Base-by-base conservation (phyloP, 2,329 filamentous ascomycete genomes). In the Pleurostoma richardsiae region DNA sequence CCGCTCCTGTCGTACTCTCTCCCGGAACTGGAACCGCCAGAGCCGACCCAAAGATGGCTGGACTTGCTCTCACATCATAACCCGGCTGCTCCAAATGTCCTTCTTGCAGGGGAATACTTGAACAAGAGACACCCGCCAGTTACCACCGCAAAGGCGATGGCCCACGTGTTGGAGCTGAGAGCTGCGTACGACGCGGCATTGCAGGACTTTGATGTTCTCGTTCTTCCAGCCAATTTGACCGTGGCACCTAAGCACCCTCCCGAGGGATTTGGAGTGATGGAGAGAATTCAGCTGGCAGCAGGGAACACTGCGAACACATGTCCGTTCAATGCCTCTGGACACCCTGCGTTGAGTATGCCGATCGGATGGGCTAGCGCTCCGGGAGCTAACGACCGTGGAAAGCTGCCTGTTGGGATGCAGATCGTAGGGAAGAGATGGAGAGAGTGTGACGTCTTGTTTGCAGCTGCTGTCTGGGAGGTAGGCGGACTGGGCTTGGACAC, bases 291-390 rank as follows among this genome's bases (percentile, higher is more conserved):
- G 42, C 61, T 66, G 5, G 67, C 69, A 2, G 65, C 77, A 36
- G 71, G 71, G 3, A 65, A 69, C 7, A 70, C 67, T 6, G 59
- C 65, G 48, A 75, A 72, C 45, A 71, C 73, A 0, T 65, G 64
- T 30, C 66, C 68, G 4, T 77, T 77, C 54, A 76, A 78, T 59
- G 55, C 71, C 4, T 76, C 73, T 2, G 74, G 73, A 0, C 73
- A 78, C 59, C 73, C 73, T 3, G 74, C 66, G 0, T 56, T 78
- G 56, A 68, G 62, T 36, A 70, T 79, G 48, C 74, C 74, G 4
- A 67, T 66, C 36, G 58, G 71, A 27, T 65, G 59, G 59, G 60
- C 51, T 0, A 47, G 40, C 7, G 19, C 19, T 19, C 19, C 19
- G 2, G 56, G 48, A 3, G 48, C 45, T 4, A 54, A 54, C 10